Percentiles rank a stretch among this genome's conserved stretches.
These are phyloP conservation scores for Cladorrhinum sp. DNA, from an alignment of 2,329 filamentous ascomycete species.

Conservation along the genomic window DNA sequence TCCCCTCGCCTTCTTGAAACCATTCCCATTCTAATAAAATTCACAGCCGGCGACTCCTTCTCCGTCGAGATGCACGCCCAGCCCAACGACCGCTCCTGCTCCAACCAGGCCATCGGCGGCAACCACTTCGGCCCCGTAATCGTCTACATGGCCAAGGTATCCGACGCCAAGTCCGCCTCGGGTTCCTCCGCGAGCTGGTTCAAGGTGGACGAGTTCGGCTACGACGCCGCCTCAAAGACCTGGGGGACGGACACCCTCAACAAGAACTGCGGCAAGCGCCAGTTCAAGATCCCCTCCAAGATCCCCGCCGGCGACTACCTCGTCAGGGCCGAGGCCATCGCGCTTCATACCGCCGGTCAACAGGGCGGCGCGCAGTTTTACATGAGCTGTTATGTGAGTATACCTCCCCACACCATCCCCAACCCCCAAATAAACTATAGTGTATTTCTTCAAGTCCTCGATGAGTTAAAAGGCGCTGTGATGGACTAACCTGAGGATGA, in stretches of 20 bases:
- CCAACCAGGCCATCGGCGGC: slow-evolving; percentile 50
- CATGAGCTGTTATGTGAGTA: slow-evolving; percentile 28
- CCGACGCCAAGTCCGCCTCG: slow-evolving; percentile 44
- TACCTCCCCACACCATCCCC: neutral
- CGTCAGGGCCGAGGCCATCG: slow-evolving; percentile 44
- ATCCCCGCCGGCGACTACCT: slow-evolving; percentile 44
- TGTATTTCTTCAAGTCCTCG: too few species aligned
- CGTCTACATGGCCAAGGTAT: slow-evolving; percentile 50
- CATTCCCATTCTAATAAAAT: neutral
- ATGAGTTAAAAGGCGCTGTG: too few species aligned
- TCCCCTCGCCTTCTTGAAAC: neutral
- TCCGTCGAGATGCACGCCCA: slow-evolving; percentile 53
- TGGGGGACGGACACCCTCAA: slow-evolving; percentile 37
- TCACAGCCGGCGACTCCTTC: slow-evolving; percentile 42
- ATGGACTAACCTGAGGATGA: too few species aligned
- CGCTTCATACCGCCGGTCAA: slow-evolving; percentile 38
- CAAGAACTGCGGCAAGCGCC: slow-evolving; percentile 33
- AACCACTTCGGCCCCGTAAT: slow-evolving; percentile 54
- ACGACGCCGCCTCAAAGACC: slow-evolving; percentile 44
- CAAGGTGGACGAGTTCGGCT: slow-evolving; percentile 51
- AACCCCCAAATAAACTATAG: too few species aligned
- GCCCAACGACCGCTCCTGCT: slow-evolving; percentile 41
- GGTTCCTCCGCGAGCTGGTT: slow-evolving; percentile 45
- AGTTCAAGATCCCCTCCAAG: slow-evolving; percentile 39
- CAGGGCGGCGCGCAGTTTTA: slow-evolving; percentile 28